Conservation (phyloP, 139 green algal genomes). For the Chlamydomonas sp. region DNA sequence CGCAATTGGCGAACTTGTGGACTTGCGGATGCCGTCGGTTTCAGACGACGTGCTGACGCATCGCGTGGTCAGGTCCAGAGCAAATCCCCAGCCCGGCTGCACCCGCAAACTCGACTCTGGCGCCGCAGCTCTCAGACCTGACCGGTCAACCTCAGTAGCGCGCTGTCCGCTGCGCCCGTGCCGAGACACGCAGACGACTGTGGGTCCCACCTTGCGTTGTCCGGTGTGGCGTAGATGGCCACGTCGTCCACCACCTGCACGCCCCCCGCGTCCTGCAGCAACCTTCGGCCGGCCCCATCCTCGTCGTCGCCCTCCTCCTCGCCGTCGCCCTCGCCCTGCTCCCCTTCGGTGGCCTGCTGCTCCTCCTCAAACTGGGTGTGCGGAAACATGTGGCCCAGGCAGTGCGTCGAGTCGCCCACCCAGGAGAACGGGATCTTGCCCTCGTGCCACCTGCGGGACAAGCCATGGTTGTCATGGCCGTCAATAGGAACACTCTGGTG, state of each 20-base stretch:
- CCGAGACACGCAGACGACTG: background rate
- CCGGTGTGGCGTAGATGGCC: slow-evolving; percentile 9
- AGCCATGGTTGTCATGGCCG: no score
- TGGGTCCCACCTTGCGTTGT: slow-evolving; percentile 5
- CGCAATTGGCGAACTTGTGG: no score
- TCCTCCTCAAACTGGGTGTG: no score
- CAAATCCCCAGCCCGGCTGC: no score
- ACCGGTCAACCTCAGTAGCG: no score
- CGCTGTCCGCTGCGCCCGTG: background rate
- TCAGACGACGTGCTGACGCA: no score
- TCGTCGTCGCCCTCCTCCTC: background rate
- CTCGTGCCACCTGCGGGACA: background rate
- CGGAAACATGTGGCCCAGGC: slow-evolving; percentile 19
- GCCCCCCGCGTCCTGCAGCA: background rate
- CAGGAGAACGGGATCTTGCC: background rate
- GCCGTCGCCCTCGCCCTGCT: background rate
- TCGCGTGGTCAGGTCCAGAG: no score
- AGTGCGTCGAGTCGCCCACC: slow-evolving; percentile 17
- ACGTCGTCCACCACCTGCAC: background rate
- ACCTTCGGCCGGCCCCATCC: background rate
- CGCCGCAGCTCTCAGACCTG: no score
- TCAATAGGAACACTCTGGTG: no score
- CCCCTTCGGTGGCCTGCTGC: no score
- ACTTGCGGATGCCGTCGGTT: no score
- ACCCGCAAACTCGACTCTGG: no score